These are phyloP conservation scores for Aureoboletus auriporus DNA, from an alignment of 768 basidiomycete species.

Conservation along the genomic window DNA sequence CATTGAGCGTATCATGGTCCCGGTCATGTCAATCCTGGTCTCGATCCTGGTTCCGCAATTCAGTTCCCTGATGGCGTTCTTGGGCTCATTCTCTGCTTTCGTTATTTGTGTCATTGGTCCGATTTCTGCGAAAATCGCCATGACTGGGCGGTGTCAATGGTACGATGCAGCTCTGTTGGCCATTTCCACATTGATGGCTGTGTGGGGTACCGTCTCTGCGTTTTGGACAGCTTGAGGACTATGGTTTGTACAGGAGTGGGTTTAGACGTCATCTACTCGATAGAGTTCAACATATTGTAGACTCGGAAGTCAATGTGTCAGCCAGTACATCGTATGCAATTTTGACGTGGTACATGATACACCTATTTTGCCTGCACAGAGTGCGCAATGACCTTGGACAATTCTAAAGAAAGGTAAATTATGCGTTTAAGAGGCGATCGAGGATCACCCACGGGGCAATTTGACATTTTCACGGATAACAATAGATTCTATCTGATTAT, in stretches of 20 bases:
- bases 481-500: constrained; percentile 84
- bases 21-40: constrained; percentile 55
- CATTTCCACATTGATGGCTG: constrained; percentile 58
- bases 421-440: not conserved
- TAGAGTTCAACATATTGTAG: not conserved
- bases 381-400: constrained; percentile 73
- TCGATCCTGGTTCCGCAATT: constrained; percentile 81
- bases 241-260: not conserved
- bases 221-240: constrained; percentile 38
- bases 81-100: constrained; percentile 86
- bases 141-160: constrained; percentile 44
- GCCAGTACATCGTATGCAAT: not conserved
- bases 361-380: constrained; percentile 50
- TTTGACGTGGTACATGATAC: constrained; percentile 4
- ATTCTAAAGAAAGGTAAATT: constrained; percentile 43
- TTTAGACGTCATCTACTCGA: not conserved
- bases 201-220: constrained; percentile 73
- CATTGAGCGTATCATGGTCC: constrained; percentile 56
- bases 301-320: not conserved
- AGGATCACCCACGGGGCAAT: constrained; percentile 61
- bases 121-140: constrained; percentile 61
- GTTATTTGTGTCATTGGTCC: constrained; percentile 76
- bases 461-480: constrained; percentile 81
- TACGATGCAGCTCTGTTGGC: constrained; percentile 55
- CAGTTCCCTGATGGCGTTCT: constrained; percentile 79